These are phyloP conservation scores for Puya raimondii DNA, from an alignment of 176 grass and related monocot species.

Conservation along the genomic window DNA sequence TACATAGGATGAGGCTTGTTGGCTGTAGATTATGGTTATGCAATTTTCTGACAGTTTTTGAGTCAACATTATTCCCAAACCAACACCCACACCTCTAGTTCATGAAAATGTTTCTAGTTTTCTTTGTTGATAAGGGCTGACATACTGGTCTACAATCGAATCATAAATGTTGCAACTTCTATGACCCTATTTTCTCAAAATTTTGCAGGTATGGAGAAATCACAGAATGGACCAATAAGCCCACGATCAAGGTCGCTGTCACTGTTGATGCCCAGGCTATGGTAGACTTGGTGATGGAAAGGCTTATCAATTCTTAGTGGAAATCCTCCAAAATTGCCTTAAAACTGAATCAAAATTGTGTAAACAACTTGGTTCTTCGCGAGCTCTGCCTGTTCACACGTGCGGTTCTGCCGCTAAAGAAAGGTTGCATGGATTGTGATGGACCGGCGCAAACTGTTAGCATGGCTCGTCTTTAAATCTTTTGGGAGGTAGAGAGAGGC, in stretches of 20 bases:
- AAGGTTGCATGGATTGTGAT: neutral
- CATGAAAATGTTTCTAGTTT: neutral
- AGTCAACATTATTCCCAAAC: no score
- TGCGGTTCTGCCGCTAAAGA: neutral
- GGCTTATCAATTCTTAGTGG: constrained; percentile 29
- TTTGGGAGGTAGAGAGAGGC: neutral
- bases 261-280: constrained; percentile 64
- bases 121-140: neutral
- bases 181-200: constrained; percentile 1
- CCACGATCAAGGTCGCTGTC: constrained; percentile 75
- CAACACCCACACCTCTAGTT: no score
- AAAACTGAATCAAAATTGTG: neutral
- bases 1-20: no score
- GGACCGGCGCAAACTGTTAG: neutral
- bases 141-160: neutral
- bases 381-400: neutral
- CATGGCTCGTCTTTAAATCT: neutral
- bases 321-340: neutral
- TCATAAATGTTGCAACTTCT: neutral
- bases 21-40: no score
- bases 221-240: constrained; percentile 60
- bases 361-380: neutral
- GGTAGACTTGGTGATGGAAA: constrained; percentile 59
- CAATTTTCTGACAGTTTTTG: no score
- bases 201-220: constrained; percentile 52